Evolutionary conservation across 192 early-diverging fungal genomes (phyloP).

Genomic region (Backusella morwellensis): DNA sequence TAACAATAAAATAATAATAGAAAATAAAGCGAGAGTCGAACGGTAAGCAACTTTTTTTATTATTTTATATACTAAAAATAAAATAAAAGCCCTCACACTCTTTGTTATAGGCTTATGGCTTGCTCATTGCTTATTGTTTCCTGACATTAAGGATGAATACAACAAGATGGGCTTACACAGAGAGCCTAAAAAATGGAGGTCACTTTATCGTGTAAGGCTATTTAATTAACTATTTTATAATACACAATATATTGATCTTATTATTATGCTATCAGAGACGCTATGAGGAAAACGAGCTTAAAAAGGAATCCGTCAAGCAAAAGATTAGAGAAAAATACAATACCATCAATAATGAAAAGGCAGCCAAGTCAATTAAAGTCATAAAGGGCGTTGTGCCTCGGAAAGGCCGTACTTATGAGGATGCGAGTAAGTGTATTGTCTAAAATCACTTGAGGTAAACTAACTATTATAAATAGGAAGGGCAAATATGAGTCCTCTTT

Average conservation of each 20-base stretch:
- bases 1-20: neutral
- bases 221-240: neutral
- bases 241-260: neutral
- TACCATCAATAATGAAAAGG: slow-evolving; percentile 6
- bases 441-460: neutral
- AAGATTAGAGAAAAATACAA: slow-evolving; percentile 12
- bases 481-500: neutral
- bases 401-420: slow-evolving; percentile 2
- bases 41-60: neutral
- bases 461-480: neutral
- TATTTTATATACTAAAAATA: neutral
- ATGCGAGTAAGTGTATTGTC: neutral
- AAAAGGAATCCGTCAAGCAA: neutral
- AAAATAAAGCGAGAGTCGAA: neutral
- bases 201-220: slow-evolving; percentile 12
- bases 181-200: slow-evolving; percentile 9
- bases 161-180: neutral
- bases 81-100: neutral
- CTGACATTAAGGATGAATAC: slow-evolving; percentile 13
- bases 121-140: slow-evolving; percentile 3
- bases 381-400: neutral
- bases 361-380: slow-evolving; percentile 18
- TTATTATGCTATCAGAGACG: neutral
- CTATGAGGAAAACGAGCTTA: slow-evolving; percentile 3
- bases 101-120: slow-evolving; percentile 15